Percentiles rank a stretch among this genome's conserved stretches.
phyloP scores from a whole-genome alignment of 208 protist genomes.

The Porcisia hertigi region DNA sequence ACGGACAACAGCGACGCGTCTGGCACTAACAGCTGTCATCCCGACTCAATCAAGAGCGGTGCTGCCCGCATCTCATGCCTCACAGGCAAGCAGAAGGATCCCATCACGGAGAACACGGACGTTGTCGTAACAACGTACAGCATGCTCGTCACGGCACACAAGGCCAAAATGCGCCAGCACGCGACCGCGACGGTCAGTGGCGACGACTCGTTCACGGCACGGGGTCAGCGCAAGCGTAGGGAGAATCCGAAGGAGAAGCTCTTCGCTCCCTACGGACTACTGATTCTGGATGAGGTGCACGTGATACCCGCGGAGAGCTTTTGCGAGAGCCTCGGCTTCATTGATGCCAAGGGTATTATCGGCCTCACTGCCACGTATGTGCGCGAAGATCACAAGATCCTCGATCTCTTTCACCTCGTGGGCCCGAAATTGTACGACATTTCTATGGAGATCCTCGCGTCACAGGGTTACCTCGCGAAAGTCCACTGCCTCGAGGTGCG shows the following conservation, averaged over 20 bases:
- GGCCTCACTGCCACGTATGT: slow-evolving; percentile 97
- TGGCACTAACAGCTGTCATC: neutral
- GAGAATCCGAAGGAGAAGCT: slow-evolving; percentile 81
- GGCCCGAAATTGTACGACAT: slow-evolving; percentile 99
- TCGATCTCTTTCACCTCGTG: slow-evolving; percentile 98
- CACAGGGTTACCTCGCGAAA: slow-evolving; percentile 95
- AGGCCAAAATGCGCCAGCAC: slow-evolving; percentile 41
- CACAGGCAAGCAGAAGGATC: slow-evolving; percentile 93
- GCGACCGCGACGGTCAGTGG: slow-evolving; percentile 8
- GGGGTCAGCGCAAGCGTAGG: slow-evolving; percentile 42
- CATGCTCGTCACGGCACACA: slow-evolving; percentile 95
- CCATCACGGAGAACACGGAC: slow-evolving; percentile 84
- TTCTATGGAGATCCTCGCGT: slow-evolving; percentile 98
- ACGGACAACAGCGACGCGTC: neutral
- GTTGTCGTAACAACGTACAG: slow-evolving; percentile 98
- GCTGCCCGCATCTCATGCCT: slow-evolving; percentile 87
- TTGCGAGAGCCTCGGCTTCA: slow-evolving; percentile 89
- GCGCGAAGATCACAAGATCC: slow-evolving; percentile 98
- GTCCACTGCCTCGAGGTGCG: slow-evolving; percentile 98
- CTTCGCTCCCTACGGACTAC: slow-evolving; percentile 75
- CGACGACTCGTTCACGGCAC: slow-evolving; percentile 16
- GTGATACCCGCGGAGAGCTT: slow-evolving; percentile 97
- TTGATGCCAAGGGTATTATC: slow-evolving; percentile 96
- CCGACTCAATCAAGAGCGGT: slow-evolving; percentile 33
- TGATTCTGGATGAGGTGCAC: slow-evolving; percentile 96